Percentiles rank a stretch among this genome's conserved stretches.
These are phyloP conservation scores for Grigorovia yakushimaensis DNA, from an alignment of 805 yeast species.

Conservation along the genomic window DNA sequence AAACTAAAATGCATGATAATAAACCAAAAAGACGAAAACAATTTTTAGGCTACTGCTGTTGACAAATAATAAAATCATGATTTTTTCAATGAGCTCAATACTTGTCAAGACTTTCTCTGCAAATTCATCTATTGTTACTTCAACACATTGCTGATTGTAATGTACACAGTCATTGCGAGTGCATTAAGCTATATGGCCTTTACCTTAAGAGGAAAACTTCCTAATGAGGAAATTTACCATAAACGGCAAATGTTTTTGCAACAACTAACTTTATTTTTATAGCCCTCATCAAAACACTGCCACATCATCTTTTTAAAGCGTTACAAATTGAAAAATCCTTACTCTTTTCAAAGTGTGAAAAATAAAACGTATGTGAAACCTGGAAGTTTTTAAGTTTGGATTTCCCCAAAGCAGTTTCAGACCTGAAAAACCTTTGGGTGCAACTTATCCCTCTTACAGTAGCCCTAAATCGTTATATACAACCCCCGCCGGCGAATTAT, in stretches of 20 bases:
- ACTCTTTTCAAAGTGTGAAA: too few relatives aligned
- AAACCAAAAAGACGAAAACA: not conserved
- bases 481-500: too few relatives aligned
- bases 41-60: not conserved
- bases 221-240: not conserved
- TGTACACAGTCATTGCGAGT: not conserved
- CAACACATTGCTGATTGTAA: not conserved
- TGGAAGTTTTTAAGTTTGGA: too few relatives aligned
- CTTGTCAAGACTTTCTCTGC: too few relatives aligned
- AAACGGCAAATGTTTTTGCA: not conserved
- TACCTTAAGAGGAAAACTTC: not conserved
- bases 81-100: not conserved
- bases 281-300: not conserved
- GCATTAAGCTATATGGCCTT: not conserved
- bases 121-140: not conserved
- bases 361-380: too few relatives aligned
- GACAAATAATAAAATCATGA: not conserved
- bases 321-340: too few relatives aligned
- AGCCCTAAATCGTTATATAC: too few relatives aligned
- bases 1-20: not conserved
- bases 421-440: too few relatives aligned
- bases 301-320: not conserved
- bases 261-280: not conserved
- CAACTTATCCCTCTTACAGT: too few relatives aligned
- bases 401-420: too few relatives aligned